Conservation (phyloP, 2,329 filamentous ascomycete genomes). For the Zelopaecilomyces penicillatus region DNA sequence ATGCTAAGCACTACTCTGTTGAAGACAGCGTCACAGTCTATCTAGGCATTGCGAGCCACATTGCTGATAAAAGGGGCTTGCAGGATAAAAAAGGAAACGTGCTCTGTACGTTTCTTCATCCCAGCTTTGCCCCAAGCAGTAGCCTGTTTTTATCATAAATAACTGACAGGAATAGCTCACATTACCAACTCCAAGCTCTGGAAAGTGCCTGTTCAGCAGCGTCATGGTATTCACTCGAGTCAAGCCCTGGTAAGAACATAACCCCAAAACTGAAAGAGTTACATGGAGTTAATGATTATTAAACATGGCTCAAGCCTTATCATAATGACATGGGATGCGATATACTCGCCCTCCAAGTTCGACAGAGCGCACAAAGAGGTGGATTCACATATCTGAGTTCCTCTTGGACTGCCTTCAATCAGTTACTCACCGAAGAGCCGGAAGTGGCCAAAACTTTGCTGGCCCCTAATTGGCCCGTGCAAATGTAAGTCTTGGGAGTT, state of each 20-base stretch:
- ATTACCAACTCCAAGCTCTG: slow-evolving; percentile 39
- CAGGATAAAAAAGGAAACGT: slow-evolving; percentile 42
- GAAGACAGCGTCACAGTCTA: slow-evolving; percentile 49
- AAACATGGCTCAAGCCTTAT: slow-evolving; percentile 29
- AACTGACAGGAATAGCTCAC: slow-evolving; percentile 29
- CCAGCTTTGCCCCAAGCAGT: neutral
- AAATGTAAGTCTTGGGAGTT: slow-evolving; percentile 29
- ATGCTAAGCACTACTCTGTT: slow-evolving; percentile 35
- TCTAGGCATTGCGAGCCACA: slow-evolving; percentile 47
- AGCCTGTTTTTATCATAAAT: neutral
- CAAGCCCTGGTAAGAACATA: slow-evolving; percentile 28
- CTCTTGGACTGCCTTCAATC: slow-evolving; percentile 34
- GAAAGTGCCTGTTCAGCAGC: slow-evolving; percentile 32
- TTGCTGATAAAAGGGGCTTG: slow-evolving; percentile 44
- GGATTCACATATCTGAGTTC: slow-evolving; percentile 39
- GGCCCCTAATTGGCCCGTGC: slow-evolving; percentile 37
- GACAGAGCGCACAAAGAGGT: slow-evolving; percentile 33
- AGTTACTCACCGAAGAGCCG: slow-evolving; percentile 30
- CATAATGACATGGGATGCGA: slow-evolving; percentile 46
- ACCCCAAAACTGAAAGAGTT: no score
- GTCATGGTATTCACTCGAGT: slow-evolving; percentile 44
- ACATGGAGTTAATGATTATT: no score
- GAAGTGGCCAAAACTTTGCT: slow-evolving; percentile 29
- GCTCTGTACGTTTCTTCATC: slow-evolving; percentile 30
- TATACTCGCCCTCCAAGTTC: slow-evolving; percentile 39